Evolutionary conservation across 331 rosid genomes (phyloP), one percentile per base, ranked within the genome.

Genomic region (Stylosanthes scabra): DNA sequence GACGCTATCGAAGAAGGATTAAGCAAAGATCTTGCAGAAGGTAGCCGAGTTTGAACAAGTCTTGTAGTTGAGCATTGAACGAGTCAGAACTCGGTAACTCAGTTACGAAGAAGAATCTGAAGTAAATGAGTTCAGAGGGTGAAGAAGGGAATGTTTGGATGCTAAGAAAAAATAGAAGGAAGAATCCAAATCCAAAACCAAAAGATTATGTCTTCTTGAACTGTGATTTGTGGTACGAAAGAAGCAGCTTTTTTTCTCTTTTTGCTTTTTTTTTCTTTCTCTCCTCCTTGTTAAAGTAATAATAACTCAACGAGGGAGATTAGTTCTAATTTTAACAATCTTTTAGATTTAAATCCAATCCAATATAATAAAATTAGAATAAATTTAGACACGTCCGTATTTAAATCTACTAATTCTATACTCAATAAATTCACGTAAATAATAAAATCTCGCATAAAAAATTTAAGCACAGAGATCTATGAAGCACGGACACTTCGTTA

Each of bases 71-170:
- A 61, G 68, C 75, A 34, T 46, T 59, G 81, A 74, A 67, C 34
- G 83, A 74, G 63, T 79, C 47, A 29, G 76, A 71, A 71, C 25
- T 62, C 12, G 10, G 57, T 49, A 14, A 51, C 57, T 51, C 28
- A 51, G 55, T 12, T 13, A 13, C n/a, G 20, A 46, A 52, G 77
- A 78, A 6, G 65, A 59, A 31, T 6, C 46, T 55, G 10, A 29
- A 27, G 7, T 57, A 62, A 74, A 61, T 49, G 68, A 41, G 83
- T 16, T 52, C 29, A 45, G 68, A 56, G 66, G 70, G 81, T 72
- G 84, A 68, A 64, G 74, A 37, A 65, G 68, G 63, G 45, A 63
- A 62, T 61, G 89, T 80, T 86, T 84, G 85, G 88, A 84, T 83
- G 59, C 76, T 67, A 25, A 51, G 57, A n/a, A 51, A 51, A 51